A percentile compares a stretch with the other conserved stretches of the same genome.
Conservation (phyloP, 2,329 filamentous ascomycete genomes). For the Colletotrichum ledebouriae region DNA sequence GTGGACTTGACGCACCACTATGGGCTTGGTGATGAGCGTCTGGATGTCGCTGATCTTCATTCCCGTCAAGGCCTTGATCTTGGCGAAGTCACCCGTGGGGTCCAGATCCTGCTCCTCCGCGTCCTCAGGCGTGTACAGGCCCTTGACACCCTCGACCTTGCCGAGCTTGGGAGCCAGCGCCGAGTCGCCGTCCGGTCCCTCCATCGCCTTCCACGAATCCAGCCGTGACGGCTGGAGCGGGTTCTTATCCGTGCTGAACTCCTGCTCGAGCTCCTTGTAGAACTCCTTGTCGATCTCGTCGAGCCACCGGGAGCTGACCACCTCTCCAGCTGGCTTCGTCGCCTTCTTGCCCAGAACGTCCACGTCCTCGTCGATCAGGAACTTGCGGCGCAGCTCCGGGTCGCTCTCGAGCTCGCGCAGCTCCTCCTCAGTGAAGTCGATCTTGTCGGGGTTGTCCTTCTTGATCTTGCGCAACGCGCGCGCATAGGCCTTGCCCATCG, state of each 20-base stretch:
- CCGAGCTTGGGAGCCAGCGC: constrained; percentile 64
- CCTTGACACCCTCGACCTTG: constrained; percentile 66
- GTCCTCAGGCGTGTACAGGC: constrained; percentile 64
- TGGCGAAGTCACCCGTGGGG: constrained; percentile 63
- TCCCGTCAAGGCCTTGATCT: constrained; percentile 68
- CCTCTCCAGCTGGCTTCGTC: constrained; percentile 18
- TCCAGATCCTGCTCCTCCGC: constrained; percentile 65
- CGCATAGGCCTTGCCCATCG: constrained; percentile 58
- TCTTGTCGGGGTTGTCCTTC: constrained; percentile 57
- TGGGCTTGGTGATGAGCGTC: constrained; percentile 74
- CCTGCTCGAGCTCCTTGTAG: constrained; percentile 45
- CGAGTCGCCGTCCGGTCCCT: constrained; percentile 53
- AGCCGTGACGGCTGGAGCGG: constrained; percentile 50
- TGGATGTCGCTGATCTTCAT: constrained; percentile 66
- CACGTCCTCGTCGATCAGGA: constrained; percentile 49
- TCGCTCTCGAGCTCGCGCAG: constrained; percentile 57
- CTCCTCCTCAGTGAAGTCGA: constrained; percentile 70
- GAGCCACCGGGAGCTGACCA: constrained; percentile 25
- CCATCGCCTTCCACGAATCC: constrained; percentile 50
- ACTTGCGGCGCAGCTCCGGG: constrained; percentile 55
- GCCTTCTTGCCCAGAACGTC: constrained; percentile 23
- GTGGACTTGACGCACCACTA: constrained; percentile 80
- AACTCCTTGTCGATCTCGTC: constrained; percentile 46
- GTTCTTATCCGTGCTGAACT: constrained; percentile 46
- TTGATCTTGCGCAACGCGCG: constrained; percentile 58